These are phyloP conservation scores for Sugiyamaella neomexicana DNA, from an alignment of 1,139 yeast species.

Conservation along the genomic window DNA sequence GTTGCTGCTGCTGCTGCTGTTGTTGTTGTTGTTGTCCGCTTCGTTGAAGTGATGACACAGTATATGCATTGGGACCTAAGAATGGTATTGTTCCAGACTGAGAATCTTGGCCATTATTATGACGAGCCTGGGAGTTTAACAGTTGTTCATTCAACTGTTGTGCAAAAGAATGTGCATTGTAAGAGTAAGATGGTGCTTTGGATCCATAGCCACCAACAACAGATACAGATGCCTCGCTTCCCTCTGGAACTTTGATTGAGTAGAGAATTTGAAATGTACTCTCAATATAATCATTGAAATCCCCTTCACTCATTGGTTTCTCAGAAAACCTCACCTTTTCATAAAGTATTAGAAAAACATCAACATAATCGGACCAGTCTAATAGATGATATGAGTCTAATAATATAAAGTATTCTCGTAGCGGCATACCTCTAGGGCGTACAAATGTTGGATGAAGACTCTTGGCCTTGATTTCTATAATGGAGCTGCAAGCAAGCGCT, in stretches of 20 bases:
- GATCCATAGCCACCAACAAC: neutral
- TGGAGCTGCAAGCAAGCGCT: constrained; percentile 39
- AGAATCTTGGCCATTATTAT: neutral
- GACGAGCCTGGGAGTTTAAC: neutral
- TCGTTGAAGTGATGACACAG: neutral
- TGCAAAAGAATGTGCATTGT: constrained; percentile 4
- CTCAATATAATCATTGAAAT: constrained; percentile 62
- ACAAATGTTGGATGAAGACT: constrained; percentile 46
- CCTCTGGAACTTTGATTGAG: constrained; percentile 24
- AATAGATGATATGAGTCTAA: constrained; percentile 35
- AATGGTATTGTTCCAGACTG: neutral
- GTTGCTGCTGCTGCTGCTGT: neutral
- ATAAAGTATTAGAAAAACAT: constrained; percentile 56
- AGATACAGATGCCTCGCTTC: neutral
- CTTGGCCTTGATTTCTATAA: constrained; percentile 48
- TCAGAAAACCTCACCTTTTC: constrained; percentile 73
- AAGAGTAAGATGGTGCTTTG: neutral
- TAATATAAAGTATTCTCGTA: constrained; percentile 51
- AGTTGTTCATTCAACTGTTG: constrained; percentile 7
- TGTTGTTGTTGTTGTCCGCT: neutral
- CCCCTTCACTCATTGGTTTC: constrained; percentile 55
- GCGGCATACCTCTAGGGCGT: constrained; percentile 46
- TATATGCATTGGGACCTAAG: neutral
- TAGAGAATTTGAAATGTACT: constrained; percentile 37
- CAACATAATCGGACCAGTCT: constrained; percentile 28